Conservation (phyloP, 306 rosid genomes). For the Prunus kanzakura region DNA sequence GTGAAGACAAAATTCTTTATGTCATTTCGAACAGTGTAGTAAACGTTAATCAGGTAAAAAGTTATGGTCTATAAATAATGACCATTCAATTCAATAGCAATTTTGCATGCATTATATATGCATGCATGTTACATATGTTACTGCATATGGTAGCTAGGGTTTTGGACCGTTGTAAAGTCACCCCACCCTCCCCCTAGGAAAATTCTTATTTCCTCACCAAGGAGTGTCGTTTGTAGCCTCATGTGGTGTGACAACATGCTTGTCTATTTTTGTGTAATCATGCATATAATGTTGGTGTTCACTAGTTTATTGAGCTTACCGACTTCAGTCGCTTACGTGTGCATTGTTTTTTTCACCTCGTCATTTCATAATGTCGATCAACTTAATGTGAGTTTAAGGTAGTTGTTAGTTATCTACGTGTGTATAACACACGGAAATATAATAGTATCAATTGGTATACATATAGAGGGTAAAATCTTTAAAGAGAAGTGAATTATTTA, state of each 20-base stretch:
- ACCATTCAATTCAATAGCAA: neutral
- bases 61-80: slow-evolving; percentile 12
- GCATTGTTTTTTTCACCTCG: no score
- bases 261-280: neutral
- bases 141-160: neutral
- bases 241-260: neutral
- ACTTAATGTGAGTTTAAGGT: no score
- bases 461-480: no score
- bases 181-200: neutral
- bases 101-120: slow-evolving; percentile 21
- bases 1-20: slow-evolving; percentile 54
- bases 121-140: neutral
- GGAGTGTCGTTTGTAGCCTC: neutral
- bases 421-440: no score
- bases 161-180: neutral
- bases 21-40: slow-evolving; percentile 41
- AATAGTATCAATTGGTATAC: no score
- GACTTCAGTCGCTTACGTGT: no score
- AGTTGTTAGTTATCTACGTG: no score
- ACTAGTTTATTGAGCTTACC: no score
- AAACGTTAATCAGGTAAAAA: slow-evolving; percentile 32
- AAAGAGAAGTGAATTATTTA: no score
- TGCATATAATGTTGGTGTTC: neutral
- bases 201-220: neutral
- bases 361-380: no score